Base-by-base conservation (phyloP, 768 basidiomycete species). In the Rhizopogon sp. region DNA sequence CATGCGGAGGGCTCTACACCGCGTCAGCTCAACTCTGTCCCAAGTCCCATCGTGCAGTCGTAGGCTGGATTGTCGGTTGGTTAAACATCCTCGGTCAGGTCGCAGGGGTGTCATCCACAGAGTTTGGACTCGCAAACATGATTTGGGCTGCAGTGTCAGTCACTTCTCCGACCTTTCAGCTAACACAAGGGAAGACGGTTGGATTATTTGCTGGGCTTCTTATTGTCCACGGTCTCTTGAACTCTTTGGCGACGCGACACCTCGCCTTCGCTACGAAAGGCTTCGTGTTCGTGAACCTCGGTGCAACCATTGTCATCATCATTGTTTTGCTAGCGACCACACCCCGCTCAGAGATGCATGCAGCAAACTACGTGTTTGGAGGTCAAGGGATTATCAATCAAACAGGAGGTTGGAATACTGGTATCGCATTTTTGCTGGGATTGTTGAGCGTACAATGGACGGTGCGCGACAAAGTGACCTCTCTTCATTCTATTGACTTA, bases 271-370 rank as follows among this genome's bases (percentile, higher is more conserved):
- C 92, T 58, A 93, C 92, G 2, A 78, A 77, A 20, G 79, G 79
- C 29, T 93, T 92, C 63, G 90, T 95, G 4, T 94, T 95, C 66
- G 76, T 95, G 62, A 95, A 96, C 69, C 75, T 95, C 50, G 91
- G 91, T 40, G 78, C 88, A 10, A 88, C 91, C 3, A 71, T 87
- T 52, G 85, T 93, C 28, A 93, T 94, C 63, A 87, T 93, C 60
- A 88, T 96, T 64, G 84, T 86, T 22, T 79, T 96, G 16, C 78
- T 93, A 37, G 85, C 90, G 20, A 88, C 73, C 57, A 90, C 88
- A 1, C 77, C 81, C 3, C 78, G 86, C 17, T 73, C 78, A 1
- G 84, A 92, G 56, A 93, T 93, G 90, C 90, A 94, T 65, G 57
- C 85, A 29, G 88, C 89, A 3, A 70, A 65, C 22, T 93, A 92